Conservation (phyloP, 495 filamentous ascomycete species). For the Astrothelium subdiscretum region DNA sequence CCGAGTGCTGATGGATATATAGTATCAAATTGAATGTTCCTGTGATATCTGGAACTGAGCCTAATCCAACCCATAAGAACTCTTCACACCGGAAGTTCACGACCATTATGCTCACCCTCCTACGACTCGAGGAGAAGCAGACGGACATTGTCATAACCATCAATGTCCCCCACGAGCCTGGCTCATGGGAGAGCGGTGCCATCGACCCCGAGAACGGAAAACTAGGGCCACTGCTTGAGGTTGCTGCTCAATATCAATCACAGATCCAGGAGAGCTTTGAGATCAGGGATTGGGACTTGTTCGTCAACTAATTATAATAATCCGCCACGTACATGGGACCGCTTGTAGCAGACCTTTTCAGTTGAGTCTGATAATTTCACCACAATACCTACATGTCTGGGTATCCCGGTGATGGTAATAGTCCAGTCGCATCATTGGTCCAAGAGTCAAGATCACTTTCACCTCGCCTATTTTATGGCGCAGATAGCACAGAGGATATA, state of each 20-base stretch:
- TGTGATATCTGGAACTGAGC: not conserved
- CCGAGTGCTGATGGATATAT: not conserved
- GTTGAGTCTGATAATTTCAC: no score
- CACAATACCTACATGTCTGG: no score
- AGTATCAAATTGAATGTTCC: not conserved
- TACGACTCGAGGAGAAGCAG: conserved; percentile 59
- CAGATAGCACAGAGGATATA: no score
- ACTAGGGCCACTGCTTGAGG: conserved; percentile 49
- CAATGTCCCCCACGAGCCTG: conserved; percentile 71
- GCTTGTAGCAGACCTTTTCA: no score
- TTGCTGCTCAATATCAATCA: conserved; percentile 45
- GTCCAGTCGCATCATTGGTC: no score
- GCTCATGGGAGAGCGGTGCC: conserved; percentile 51
- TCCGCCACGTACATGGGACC: not conserved
- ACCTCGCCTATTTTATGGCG: no score
- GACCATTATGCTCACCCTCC: conserved; percentile 53
- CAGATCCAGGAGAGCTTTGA: conserved; percentile 59
- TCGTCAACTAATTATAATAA: conserved; percentile 29
- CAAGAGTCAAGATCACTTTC: no score
- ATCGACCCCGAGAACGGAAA: conserved; percentile 50
- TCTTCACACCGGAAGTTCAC: conserved; percentile 33
- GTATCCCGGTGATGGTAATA: no score
- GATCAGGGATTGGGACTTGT: conserved; percentile 74
- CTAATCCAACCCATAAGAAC: conserved; percentile 7
- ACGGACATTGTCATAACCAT: conserved; percentile 84